Base-by-base conservation (phyloP, 345 rosid species). In the Anastatica hierochuntica region DNA sequence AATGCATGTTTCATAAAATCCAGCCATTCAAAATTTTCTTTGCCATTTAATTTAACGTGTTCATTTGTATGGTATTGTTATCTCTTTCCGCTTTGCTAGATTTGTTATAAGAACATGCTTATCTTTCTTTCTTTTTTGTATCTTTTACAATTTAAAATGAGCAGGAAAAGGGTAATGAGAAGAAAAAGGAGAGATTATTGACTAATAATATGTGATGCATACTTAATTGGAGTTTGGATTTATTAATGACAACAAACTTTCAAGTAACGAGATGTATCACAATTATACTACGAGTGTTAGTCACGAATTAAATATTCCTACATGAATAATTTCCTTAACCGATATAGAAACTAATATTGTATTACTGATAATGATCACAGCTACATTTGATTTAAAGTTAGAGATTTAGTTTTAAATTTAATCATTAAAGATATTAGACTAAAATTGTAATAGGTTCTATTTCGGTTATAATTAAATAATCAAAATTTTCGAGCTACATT, bases 221-320 rank as follows among this genome's bases (percentile, higher is more conserved):
- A 48, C 33, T 49, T 65, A 57, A 43, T 36, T 65, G 36, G 21
- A 13, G 15, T 43, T 43, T 57, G 70, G 64, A 50, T 27, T 49
- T 43, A 50, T 52, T 47, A 58, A 50, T 58, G 60, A 66, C 60
- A 37, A 59, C 65, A 59, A 44, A 52, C 49, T 59, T 58, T 59
- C 60, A 58, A 66, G 64, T 66, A 66, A 51, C 49, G 60, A 57
- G 23, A 29, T n/a, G 46, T 52, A 24, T 38, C 65, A 37, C 65
- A 52, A 58, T 59, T 51, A 59, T 45, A 51, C 49, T 33, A 45
- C n/a, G n/a, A n/a, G n/a, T n/a, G 43, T 44, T 27, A 39, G 41
- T 58, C 38, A 57, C 33, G 20, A 40, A 26, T 63, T 45, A 4
- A 30, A 64, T 64, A 66, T 66, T 42, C 52, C 11, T 49, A 66